Conservation (phyloP, 2,329 filamentous ascomycete species). For the Hypoxylon sp. region DNA sequence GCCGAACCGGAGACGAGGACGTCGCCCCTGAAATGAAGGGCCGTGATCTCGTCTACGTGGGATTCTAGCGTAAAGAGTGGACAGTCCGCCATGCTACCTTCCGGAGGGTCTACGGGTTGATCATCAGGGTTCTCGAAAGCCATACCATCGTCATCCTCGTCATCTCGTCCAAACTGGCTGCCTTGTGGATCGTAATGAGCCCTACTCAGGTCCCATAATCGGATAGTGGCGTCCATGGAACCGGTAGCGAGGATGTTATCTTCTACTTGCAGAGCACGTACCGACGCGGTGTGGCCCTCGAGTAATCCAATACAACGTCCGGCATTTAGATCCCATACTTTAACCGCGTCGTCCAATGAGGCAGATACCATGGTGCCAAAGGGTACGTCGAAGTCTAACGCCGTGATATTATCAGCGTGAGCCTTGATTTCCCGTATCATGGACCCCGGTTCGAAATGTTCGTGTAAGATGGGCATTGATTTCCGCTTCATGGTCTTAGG, state of each 20-base stretch:
- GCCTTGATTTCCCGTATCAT: constrained; percentile 89
- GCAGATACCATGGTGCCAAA: constrained; percentile 96
- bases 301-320: constrained; percentile 91
- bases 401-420: constrained; percentile 88
- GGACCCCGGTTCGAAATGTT: constrained; percentile 91
- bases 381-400: constrained; percentile 95
- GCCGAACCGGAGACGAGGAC: constrained; percentile 94
- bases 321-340: constrained; percentile 96
- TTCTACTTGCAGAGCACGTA: constrained; percentile 91
- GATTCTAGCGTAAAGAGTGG: constrained; percentile 88
- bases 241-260: constrained; percentile 96
- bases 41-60: constrained; percentile 94
- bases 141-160: constrained; percentile 73
- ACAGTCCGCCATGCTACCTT: constrained; percentile 89
- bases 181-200: constrained; percentile 83
- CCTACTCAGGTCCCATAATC: constrained; percentile 92
- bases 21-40: constrained; percentile 88
- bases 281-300: constrained; percentile 94
- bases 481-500: constrained; percentile 74
- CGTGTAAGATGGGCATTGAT: constrained; percentile 94
- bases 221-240: constrained; percentile 93
- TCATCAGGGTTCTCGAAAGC: constrained; percentile 80
- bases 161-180: constrained; percentile 69
- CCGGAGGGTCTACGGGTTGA: constrained; percentile 75
- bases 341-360: constrained; percentile 90